Percentiles rank a stretch among this genome's conserved stretches.
Evolutionary conservation across 78 protist species (phyloP).

Genomic region (Dictyostelium intermedium): DNA sequence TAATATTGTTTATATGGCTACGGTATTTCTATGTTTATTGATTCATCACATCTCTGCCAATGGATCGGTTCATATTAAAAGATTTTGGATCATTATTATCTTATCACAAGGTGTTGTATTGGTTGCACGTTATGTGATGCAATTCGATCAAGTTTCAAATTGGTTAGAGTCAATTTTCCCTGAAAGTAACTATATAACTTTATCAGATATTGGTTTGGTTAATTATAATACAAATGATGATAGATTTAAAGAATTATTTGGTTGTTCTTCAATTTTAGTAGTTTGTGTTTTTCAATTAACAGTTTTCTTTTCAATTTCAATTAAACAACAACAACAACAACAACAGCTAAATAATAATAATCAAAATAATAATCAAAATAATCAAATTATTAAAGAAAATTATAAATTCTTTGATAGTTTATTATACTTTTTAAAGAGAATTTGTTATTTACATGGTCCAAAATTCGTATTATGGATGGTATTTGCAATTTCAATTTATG

Average conservation of each 20-base stretch:
- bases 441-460: slow-evolving; percentile 45
- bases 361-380: not conserved
- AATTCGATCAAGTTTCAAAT: slow-evolving; percentile 2
- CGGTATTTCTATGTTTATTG: slow-evolving; percentile 39
- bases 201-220: slow-evolving; percentile 26
- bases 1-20: slow-evolving; percentile 36
- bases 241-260: slow-evolving; percentile 28
- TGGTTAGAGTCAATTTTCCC: slow-evolving; percentile 10
- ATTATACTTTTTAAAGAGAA: not conserved
- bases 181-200: not conserved
- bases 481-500: not conserved
- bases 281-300: slow-evolving; percentile 63
- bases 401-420: not conserved
- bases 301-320: slow-evolving; percentile 19
- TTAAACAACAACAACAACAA: not conserved
- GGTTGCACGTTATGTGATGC: slow-evolving; percentile 41
- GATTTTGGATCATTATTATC: slow-evolving; percentile 62
- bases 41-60: slow-evolving; percentile 40
- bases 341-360: not conserved
- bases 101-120: slow-evolving; percentile 41
- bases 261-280: slow-evolving; percentile 29
- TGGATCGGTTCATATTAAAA: slow-evolving; percentile 27
- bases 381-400: not conserved
- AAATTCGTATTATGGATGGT: slow-evolving; percentile 62
- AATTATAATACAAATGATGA: not conserved